Base-by-base conservation (phyloP, 495 filamentous ascomycete genomes). In the Talaromyces liani region DNA sequence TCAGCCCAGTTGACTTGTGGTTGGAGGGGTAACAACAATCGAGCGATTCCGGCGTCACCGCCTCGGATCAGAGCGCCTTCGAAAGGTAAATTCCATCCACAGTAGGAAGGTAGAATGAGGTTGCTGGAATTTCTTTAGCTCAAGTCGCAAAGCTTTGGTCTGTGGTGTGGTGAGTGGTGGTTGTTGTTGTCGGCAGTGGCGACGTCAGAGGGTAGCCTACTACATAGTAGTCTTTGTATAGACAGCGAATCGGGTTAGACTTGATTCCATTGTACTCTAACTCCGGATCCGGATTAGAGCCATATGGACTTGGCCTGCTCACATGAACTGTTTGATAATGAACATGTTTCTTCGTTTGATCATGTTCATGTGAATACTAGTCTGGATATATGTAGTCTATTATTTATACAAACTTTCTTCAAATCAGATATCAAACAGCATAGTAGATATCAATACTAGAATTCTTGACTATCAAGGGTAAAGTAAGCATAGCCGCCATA, bases 1-100 rank as follows among this genome's bases (percentile, higher is more conserved):
- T 49, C 45, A 49, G 45, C 9, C n/a, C 2, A 49, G n/a, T 49
- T 49, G 45, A 49, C 45, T 49, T 49, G n/a, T 45, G 18, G 24
- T 39, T 16, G 27, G 34, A 49, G 31, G 60, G 60, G 47, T 18
- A 62, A 34, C 18, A 58, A 14, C 24, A 20, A 31, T 22, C 12
- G 60, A 62, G 20, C 36, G 67, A 65, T 60, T 49, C 45, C 16
- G 51, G 45, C 45, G 55, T 61, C 60, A 63, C 54, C 36, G 25
- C 36, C 62, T 60, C 62, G 64, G 36, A 58, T 36, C 33, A 20
- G 39, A 45, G 39, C 36, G 56, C 25, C 33, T 25, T 25, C 24
- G 57, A 60, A 25, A 34, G 61, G 20, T 2, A 7, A 1, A 27
- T 0, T 29, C 22, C 51, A 55, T 55, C 7, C 20, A 20, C 20